Conservation (phyloP, 108 stramenopile genomes). For the Nannochloropsis gaditana region DNA sequence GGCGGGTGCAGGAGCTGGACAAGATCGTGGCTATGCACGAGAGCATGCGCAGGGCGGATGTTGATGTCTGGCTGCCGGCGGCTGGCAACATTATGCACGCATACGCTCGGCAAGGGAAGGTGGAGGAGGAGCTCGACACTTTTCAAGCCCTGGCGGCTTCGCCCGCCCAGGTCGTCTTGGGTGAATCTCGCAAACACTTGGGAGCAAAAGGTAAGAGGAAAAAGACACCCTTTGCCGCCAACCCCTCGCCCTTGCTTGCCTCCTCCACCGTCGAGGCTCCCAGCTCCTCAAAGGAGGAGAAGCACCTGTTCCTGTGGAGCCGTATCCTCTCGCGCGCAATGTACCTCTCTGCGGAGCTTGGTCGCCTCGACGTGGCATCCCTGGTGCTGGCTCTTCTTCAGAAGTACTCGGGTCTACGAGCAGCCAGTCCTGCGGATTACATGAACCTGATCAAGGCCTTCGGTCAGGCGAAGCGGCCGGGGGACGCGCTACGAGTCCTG, state of each 20-base stretch:
- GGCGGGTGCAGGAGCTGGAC: slow-evolving; percentile 11
- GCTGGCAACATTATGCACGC: slow-evolving; percentile 13
- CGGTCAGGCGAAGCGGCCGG: neutral
- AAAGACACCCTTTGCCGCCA: neutral
- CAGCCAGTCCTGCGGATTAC: neutral
- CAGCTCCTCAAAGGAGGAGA: neutral
- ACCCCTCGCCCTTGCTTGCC: neutral
- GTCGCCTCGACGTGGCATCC: neutral
- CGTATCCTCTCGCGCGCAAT: neutral
- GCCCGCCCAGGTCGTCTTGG: neutral
- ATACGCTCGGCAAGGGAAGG: neutral
- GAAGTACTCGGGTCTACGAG: neutral
- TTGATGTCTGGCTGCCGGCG: neutral
- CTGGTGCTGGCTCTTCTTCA: neutral
- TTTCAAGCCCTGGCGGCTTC: neutral
- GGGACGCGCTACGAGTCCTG: neutral
- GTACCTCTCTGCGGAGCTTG: neutral
- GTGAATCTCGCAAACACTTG: neutral
- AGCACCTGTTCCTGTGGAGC: neutral
- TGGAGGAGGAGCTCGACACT: neutral
- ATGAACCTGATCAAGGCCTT: neutral
- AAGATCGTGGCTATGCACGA: neutral
- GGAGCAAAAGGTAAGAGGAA: neutral
- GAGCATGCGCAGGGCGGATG: neutral
- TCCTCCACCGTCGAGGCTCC: neutral